Evolutionary conservation across 2,329 filamentous ascomycete species (phyloP), one percentile per base, ranked within the genome.

Genomic region (Talaromyces sp.): DNA sequence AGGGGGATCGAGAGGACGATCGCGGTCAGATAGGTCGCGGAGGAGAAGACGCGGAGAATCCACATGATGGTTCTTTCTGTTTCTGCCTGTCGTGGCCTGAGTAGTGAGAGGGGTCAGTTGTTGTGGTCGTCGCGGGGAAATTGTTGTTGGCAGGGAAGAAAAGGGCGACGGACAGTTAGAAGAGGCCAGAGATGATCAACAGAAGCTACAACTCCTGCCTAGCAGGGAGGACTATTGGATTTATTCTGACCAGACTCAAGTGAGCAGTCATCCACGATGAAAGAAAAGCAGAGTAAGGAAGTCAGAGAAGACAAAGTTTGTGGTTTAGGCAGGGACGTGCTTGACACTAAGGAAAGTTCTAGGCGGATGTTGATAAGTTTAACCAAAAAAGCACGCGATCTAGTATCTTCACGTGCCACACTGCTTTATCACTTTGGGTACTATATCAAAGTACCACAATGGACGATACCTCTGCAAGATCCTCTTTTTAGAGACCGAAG

Each of bases 1-100:
- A 99, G 88, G 66, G 95, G 95, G 75, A 99, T 95, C 66, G 92
- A 96, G 74, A 98, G 90, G 73, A 98, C 88, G 76, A 97, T 92
- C 79, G 90, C 90, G 78, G 93, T 84, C 71, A 98, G 87, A 80
- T 97, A 98, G 78, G 91, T 79, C 74, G 88, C 83, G 79, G 91
- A 91, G 73, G 91, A 91, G 70, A 93, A 75, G 75, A 89, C 84
- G 75, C 89, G 88, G 77, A 93, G 86, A 77, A 93, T 83, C 89
- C 89, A 92, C 91, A 96, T 96, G 63, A 67, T 66, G 67, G 67
- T 11, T 67, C 25, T 60, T 40, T 46, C 58, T 63, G 57, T 60
- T 54, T 16, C 23, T 23, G 52, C 23, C 52, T 39, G 35, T 57
- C 12, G 12, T 28, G 12, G n/a, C 39, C 39, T 42, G n/a, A 55